Percentiles rank a stretch among this genome's conserved stretches.
phyloP scores from a whole-genome alignment of 2,329 filamentous ascomycete genomes.

The Meredithiella fracta region DNA sequence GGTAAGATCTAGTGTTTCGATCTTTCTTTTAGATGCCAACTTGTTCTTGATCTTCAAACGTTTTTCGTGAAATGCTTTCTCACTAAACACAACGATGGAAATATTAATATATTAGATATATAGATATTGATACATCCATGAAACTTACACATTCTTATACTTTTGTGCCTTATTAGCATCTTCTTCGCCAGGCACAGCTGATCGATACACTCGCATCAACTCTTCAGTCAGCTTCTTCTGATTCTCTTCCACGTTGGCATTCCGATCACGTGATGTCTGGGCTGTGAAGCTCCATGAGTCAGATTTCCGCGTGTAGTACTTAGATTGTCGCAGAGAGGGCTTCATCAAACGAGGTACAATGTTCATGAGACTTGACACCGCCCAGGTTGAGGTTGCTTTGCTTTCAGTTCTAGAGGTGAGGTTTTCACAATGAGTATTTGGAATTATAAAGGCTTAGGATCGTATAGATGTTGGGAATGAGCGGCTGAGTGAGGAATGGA shows the following conservation, averaged over 20 bases:
- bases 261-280: constrained; percentile 36
- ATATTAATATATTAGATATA: too few species aligned
- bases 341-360: constrained; percentile 33
- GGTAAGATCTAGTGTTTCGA: constrained; percentile 17
- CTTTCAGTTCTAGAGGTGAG: constrained; percentile 34
- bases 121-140: too few species aligned
- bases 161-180: constrained; percentile 32
- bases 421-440: too few species aligned
- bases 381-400: constrained; percentile 39
- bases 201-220: constrained; percentile 30
- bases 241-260: constrained; percentile 38
- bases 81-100: constrained; percentile 20
- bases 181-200: constrained; percentile 30
- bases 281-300: constrained; percentile 39
- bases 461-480: too few species aligned
- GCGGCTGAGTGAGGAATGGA: not conserved
- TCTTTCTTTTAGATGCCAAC: constrained; percentile 34
- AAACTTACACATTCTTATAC: constrained; percentile 30
- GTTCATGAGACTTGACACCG: constrained; percentile 29
- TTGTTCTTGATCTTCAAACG: constrained; percentile 33
- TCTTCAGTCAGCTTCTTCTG: constrained; percentile 32
- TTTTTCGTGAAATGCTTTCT: constrained; percentile 29
- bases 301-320: constrained; percentile 35
- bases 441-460: too few species aligned
- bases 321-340: constrained; percentile 30